A percentile compares a stretch with the other conserved stretches of the same genome.
These are phyloP conservation scores for Lachnellula cervina DNA, from an alignment of 2,329 filamentous ascomycete genomes.

Conservation along the genomic window DNA sequence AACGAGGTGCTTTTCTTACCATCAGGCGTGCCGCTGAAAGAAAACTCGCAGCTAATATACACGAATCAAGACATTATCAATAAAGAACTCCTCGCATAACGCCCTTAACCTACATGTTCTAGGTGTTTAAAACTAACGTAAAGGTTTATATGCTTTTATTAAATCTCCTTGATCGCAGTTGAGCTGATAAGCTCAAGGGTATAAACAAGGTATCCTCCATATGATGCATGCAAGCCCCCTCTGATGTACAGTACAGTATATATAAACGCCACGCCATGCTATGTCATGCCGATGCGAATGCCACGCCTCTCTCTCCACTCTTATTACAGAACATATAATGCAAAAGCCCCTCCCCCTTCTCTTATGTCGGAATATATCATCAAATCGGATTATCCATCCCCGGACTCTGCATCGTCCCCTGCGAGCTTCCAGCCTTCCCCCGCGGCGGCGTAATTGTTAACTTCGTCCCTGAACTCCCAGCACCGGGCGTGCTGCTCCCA, in stretches of 20 bases:
- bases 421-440: not conserved
- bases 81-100: not conserved
- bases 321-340: not conserved
- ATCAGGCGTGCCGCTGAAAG: too few species aligned
- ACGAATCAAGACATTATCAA: not conserved
- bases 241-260: constrained; percentile 6
- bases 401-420: constrained; percentile 10
- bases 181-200: not conserved
- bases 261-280: constrained; percentile 5
- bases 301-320: not conserved
- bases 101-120: not conserved
- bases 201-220: not conserved
- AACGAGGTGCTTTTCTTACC: too few species aligned
- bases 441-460: constrained; percentile 5
- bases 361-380: not conserved
- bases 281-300: constrained; percentile 1
- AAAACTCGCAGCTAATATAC: not conserved
- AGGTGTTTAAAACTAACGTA: not conserved
- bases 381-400: constrained; percentile 30
- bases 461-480: constrained; percentile 14
- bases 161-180: not conserved
- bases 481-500: constrained; percentile 17
- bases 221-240: not conserved
- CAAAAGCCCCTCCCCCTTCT: not conserved
- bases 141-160: not conserved